These are phyloP conservation scores for Lathyrus sativus DNA, from an alignment of 306 rosid species.

Conservation along the genomic window DNA sequence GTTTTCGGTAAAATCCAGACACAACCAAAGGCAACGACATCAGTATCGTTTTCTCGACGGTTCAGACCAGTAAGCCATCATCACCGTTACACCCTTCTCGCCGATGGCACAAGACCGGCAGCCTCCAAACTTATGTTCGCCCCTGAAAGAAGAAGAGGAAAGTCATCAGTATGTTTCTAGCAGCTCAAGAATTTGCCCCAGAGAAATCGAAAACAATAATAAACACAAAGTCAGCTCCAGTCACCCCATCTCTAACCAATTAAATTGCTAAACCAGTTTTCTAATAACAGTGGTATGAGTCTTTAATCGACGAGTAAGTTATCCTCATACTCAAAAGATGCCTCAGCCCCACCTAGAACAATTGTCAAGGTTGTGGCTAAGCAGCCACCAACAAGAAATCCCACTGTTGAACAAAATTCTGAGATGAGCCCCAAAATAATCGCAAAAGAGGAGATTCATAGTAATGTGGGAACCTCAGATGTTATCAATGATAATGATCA, in stretches of 20 bases:
- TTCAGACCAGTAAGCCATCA: too few species aligned
- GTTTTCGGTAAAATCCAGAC: too few species aligned
- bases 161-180: too few species aligned
- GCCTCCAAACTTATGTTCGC: too few species aligned
- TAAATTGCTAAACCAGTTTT: conserved; percentile 57
- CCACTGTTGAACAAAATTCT: conserved; percentile 45
- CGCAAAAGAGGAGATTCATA: conserved; percentile 41
- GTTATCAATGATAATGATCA: conserved; percentile 45
- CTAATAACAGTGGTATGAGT: conserved; percentile 49
- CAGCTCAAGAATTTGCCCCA: too few species aligned
- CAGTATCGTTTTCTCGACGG: too few species aligned
- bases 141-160: too few species aligned
- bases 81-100: too few species aligned
- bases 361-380: conserved; percentile 90
- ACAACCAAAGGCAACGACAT: too few species aligned
- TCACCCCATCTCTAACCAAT: conserved; percentile 61
- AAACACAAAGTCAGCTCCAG: conserved; percentile 75
- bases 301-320: conserved; percentile 79
- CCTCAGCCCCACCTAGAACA: conserved; percentile 93
- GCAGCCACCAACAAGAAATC: conserved; percentile 60
- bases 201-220: too few species aligned
- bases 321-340: conserved; percentile 96
- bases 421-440: conserved; percentile 44
- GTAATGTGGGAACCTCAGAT: conserved; percentile 39
- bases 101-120: too few species aligned